Base-by-base conservation (phyloP, 345 rosid genomes). In the Syzygium oleosum region DNA sequence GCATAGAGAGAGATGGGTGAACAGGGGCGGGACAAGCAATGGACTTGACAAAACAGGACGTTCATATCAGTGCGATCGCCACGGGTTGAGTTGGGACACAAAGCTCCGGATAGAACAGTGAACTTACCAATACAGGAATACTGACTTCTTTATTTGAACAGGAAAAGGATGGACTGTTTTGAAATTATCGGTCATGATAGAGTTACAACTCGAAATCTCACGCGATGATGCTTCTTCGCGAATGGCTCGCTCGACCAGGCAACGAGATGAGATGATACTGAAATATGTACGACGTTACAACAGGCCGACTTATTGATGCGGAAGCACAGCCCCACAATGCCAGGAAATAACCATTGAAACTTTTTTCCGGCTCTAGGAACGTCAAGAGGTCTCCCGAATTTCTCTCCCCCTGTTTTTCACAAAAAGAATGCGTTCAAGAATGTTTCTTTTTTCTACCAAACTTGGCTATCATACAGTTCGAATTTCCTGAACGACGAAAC, bases 1-100 rank as follows among this genome's bases (percentile, higher is more conserved):
- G 10, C 19, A 61, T 16, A 51, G 55, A 12, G 13, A 51, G 58
- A 16, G 56, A 34, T 9, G 38, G 84, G 58, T 61, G 27, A 27
- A 65, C 43, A 73, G 86, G 86, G 90, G 88, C 86, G 88, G 85
- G 84, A 22, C 27, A 21, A 52, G 89, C 91, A 85, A 90, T 25
- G 90, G 2, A 29, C 85, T 65, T 9, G 46, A 87, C 41, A 10
- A 53, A 84, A 43, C 51, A 17, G 19, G 86, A 80, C 84, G 46
- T 87, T 54, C 52, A 61, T 23, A 34, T 84, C 88, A 85, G 68
- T 27, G 84, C 17, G 84, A 84, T n/a, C 56, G 22, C 46, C 5
- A 19, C 49, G 73, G 19, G 15, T n/a, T n/a, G 73, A 9, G 15
- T 13, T n/a, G 73, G 34, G 19, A n/a, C 73, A 61, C 73, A n/a